Conservation (phyloP, 179 eudicot species). For the Vitellaria paradoxa region DNA sequence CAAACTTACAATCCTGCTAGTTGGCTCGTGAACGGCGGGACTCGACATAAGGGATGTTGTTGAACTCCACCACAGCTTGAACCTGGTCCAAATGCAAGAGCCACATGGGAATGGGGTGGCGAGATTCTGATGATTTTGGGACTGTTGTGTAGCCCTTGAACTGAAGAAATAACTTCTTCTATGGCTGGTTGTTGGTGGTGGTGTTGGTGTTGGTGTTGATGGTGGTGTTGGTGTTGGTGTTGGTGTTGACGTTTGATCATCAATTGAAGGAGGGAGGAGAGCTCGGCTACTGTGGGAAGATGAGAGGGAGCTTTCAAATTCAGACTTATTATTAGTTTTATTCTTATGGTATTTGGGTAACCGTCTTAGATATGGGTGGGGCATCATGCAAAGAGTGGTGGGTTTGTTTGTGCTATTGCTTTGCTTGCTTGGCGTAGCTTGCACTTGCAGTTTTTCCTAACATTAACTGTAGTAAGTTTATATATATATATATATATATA, state of each 20-base stretch:
- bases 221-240: conserved; percentile 11
- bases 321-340: neutral
- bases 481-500: too few relatives aligned
- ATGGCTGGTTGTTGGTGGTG: neutral
- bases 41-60: conserved; percentile 25
- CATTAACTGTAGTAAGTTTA: neutral
- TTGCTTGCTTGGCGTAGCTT: conserved; percentile 48
- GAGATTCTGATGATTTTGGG: too few relatives aligned
- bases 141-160: too few relatives aligned
- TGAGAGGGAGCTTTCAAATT: conserved; percentile 56
- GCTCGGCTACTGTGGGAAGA: conserved; percentile 27
- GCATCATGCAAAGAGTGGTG: conserved; percentile 13
- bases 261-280: conserved; percentile 8
- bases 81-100: neutral
- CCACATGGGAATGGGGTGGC: neutral
- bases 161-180: too few relatives aligned
- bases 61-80: conserved; percentile 11
- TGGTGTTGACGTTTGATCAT: conserved; percentile 25
- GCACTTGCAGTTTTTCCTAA: conserved; percentile 41
- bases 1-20: neutral
- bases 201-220: conserved; percentile 24
- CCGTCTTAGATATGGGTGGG: conserved; percentile 20
- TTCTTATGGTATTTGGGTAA: conserved; percentile 10
- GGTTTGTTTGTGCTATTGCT: neutral
- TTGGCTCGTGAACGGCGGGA: neutral